Evolutionary conservation across 257 asterid genomes (phyloP), one percentile per base, ranked within the genome.

Genomic region (Thymus quinquecostatus): DNA sequence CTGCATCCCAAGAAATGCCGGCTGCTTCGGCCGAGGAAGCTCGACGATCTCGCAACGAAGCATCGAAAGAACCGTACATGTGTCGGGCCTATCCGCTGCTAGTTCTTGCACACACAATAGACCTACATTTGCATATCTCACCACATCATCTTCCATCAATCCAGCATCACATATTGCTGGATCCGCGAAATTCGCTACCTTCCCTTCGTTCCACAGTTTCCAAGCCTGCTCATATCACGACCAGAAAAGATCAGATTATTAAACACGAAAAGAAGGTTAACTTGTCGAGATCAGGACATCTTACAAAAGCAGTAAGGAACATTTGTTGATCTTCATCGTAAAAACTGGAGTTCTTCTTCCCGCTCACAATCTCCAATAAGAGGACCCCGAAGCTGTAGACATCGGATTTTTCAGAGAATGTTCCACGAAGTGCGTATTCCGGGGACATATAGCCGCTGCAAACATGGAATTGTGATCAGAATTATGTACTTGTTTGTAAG

Each of bases 391-490:
- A 84, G 68, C 88, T 79, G 28, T 59, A 84, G 1, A 79, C 81
- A 34, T 81, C 84, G 0, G 86, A 81, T 70, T 81, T 84, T 45
- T 71, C 77, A 2, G 88, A 83, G 56, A 80, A 81, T 60, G 66
- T 68, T 21, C 88, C 88, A 4, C 51, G 71, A 8, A 73, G 40
- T 4, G 83, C 84, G 30, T 84, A 84, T 51, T 84, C 88, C 8
- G 86, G 88, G n/a, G 88, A 43, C 86, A 84, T 84, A 30, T 81
- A 84, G 53, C 88, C 88, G 75, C 88, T 79, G 78, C 79, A 76
- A 74, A 5, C 27, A 56, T n/a, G 33, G 53, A 43, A 5, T 10
- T 4, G 21, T 21, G 21, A 14, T 4, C 21, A 47, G n/a, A 33
- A 60, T 2, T 1, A 1, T 54, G 28, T 27, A 36, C 40, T 36